phyloP scores from a whole-genome alignment of 306 rosid species.

The Echinosophora koreensis region DNA sequence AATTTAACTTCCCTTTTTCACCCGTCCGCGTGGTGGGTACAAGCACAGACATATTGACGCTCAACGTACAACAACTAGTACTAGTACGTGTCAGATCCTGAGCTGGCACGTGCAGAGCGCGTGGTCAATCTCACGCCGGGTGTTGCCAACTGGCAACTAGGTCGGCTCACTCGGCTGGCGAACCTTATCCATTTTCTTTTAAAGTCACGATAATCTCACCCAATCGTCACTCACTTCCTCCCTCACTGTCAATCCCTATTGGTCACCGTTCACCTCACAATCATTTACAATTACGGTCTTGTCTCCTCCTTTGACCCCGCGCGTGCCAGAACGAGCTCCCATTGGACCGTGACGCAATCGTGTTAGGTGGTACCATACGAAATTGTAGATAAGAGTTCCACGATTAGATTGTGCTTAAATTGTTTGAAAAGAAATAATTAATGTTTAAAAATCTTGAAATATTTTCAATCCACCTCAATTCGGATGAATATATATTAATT shows the following conservation, averaged over 20 bases:
- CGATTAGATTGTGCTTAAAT: constrained; percentile 53
- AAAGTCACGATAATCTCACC: constrained; percentile 31
- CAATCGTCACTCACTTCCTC: fast-evolving
- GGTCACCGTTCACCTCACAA: background rate
- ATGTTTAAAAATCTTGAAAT: background rate
- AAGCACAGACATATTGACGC: constrained; percentile 43
- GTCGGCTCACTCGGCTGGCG: constrained; percentile 51
- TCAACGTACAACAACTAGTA: constrained; percentile 7
- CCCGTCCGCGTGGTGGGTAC: constrained; percentile 42
- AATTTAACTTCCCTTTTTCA: background rate
- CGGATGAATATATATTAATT: constrained; percentile 10
- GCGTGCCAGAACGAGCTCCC: constrained; percentile 7
- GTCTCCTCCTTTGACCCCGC: constrained; percentile 24
- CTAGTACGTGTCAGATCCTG: constrained; percentile 43
- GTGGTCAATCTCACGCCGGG: constrained; percentile 49
- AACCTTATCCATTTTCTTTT: constrained; percentile 59
- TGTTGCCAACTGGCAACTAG: constrained; percentile 56
- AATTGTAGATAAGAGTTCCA: constrained; percentile 48
- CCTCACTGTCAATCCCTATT: constrained; percentile 35
- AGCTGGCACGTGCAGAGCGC: constrained; percentile 48
- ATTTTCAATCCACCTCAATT: constrained; percentile 14
- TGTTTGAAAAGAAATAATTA: background rate
- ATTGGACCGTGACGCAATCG: constrained; percentile 47
- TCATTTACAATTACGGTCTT: constrained; percentile 23
- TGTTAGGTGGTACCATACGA: constrained; percentile 13